These are phyloP conservation scores for Hanseniaspora uvarum DNA, from an alignment of 1,139 yeast species.

Conservation along the genomic window DNA sequence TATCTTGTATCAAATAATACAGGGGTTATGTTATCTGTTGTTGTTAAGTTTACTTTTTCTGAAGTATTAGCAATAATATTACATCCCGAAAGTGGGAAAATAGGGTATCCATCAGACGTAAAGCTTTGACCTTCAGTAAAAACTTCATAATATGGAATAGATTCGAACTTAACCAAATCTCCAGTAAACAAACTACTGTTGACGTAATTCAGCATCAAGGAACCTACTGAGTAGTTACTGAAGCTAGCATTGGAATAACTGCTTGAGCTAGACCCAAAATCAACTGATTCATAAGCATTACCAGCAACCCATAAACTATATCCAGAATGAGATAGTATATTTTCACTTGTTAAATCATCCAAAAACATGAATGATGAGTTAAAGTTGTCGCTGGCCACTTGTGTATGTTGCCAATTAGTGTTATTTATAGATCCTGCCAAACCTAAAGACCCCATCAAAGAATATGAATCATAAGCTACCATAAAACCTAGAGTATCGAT, in stretches of 20 bases:
- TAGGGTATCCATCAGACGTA: slow-evolving; percentile 37
- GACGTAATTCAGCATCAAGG: slow-evolving; percentile 51
- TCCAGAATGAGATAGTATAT: slow-evolving; percentile 38
- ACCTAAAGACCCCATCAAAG: slow-evolving; percentile 49
- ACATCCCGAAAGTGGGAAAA: slow-evolving; percentile 47
- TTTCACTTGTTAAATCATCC: slow-evolving; percentile 30
- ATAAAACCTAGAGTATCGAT: slow-evolving; percentile 30
- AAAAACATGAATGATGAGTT: slow-evolving; percentile 37
- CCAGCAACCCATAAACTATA: slow-evolving; percentile 47
- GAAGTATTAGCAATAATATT: slow-evolving; percentile 39
- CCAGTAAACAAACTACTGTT: slow-evolving; percentile 41
- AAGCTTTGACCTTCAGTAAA: slow-evolving; percentile 28
- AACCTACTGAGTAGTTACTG: slow-evolving; percentile 30
- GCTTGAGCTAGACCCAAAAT: not conserved
- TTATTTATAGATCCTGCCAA: slow-evolving; percentile 36
- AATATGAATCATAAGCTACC: slow-evolving; percentile 35
- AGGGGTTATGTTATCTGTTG: slow-evolving; percentile 36
- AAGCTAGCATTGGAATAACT: slow-evolving; percentile 18
- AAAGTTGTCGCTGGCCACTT: slow-evolving; percentile 23
- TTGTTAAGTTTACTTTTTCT: slow-evolving; percentile 34
- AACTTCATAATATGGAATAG: slow-evolving; percentile 38
- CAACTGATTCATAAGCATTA: slow-evolving; percentile 13
- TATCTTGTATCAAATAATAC: slow-evolving; percentile 55
- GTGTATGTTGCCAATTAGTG: slow-evolving; percentile 18
- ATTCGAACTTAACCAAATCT: slow-evolving; percentile 40